Percentiles rank a stretch among this genome's conserved stretches.
Evolutionary conservation across 169 alveolate species (phyloP).

Genomic region (Babesia sp.): DNA sequence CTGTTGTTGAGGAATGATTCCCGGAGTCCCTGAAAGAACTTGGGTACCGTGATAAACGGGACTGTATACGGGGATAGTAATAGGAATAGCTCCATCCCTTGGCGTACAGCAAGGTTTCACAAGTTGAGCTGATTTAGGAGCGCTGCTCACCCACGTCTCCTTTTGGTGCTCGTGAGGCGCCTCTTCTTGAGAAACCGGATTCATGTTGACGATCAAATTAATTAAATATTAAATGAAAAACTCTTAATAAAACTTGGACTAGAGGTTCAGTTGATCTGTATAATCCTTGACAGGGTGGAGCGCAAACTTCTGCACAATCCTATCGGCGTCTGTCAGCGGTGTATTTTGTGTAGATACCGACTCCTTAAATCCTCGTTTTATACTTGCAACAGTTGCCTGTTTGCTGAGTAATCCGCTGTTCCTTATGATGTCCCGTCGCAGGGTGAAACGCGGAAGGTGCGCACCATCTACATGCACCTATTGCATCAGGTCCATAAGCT

Average conservation of each 20-base stretch:
- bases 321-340: not conserved
- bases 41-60: constrained; percentile 36
- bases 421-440: not conserved
- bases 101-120: constrained; percentile 31
- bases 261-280: not conserved
- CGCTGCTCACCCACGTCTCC: constrained; percentile 4
- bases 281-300: not conserved
- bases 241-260: not conserved
- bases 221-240: not conserved
- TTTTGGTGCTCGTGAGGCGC: not conserved
- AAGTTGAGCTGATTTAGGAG: not conserved
- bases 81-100: constrained; percentile 25
- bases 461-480: constrained; percentile 20
- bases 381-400: not conserved
- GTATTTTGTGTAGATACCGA: not conserved
- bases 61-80: constrained; percentile 44
- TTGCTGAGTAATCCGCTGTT: not conserved
- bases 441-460: constrained; percentile 8
- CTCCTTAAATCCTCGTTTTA: not conserved
- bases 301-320: not conserved
- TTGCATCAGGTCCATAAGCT: constrained; percentile 6
- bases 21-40: constrained; percentile 20
- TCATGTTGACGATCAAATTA: not conserved
- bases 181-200: not conserved
- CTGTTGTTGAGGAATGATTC: constrained; percentile 50